Percentiles rank a stretch among this genome's conserved stretches.
phyloP scores from a whole-genome alignment of 345 rosid species.

The Populus ilicifolia region DNA sequence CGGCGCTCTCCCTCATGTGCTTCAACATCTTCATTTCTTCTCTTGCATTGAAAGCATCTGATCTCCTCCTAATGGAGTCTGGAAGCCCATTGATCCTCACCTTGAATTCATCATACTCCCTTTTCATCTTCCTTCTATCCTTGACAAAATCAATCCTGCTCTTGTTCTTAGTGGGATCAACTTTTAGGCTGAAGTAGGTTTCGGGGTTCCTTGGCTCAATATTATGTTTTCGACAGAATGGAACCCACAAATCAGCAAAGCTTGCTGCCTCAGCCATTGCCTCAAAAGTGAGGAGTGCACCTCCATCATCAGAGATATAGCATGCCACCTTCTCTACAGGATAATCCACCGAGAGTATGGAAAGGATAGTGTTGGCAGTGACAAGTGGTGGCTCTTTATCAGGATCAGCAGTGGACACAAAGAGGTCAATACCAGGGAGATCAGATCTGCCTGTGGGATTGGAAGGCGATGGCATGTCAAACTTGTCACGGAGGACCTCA shows the following conservation, averaged over 20 bases:
- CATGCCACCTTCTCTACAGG: slow-evolving; percentile 86
- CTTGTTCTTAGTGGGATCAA: slow-evolving; percentile 88
- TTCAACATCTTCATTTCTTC: slow-evolving; percentile 91
- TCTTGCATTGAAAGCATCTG: slow-evolving; percentile 91
- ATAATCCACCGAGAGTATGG: slow-evolving; percentile 77
- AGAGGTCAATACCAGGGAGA: slow-evolving; percentile 81
- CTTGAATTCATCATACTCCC: slow-evolving; percentile 94
- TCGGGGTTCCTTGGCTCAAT: slow-evolving; percentile 95
- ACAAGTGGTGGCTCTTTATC: slow-evolving; percentile 90
- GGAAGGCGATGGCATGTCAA: slow-evolving; percentile 79
- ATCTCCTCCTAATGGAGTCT: slow-evolving; percentile 84
- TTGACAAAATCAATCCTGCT: slow-evolving; percentile 80
- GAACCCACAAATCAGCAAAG: slow-evolving; percentile 93
- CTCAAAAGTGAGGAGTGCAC: slow-evolving; percentile 89
- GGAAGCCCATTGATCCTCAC: slow-evolving; percentile 85
- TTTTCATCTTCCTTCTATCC: slow-evolving; percentile 74
- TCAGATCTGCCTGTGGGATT: slow-evolving; percentile 91
- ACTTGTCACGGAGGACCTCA: slow-evolving; percentile 75
- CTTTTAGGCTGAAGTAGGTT: slow-evolving; percentile 61
- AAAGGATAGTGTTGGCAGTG: slow-evolving; percentile 83
- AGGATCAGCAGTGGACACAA: slow-evolving; percentile 93
- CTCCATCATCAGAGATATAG: slow-evolving; percentile 89
- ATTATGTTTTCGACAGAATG: slow-evolving; percentile 81
- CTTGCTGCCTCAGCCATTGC: slow-evolving; percentile 98
- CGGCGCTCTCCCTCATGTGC: slow-evolving; percentile 66